Conservation (phyloP, 208 protist species). For the Blechomonas ayalai region DNA sequence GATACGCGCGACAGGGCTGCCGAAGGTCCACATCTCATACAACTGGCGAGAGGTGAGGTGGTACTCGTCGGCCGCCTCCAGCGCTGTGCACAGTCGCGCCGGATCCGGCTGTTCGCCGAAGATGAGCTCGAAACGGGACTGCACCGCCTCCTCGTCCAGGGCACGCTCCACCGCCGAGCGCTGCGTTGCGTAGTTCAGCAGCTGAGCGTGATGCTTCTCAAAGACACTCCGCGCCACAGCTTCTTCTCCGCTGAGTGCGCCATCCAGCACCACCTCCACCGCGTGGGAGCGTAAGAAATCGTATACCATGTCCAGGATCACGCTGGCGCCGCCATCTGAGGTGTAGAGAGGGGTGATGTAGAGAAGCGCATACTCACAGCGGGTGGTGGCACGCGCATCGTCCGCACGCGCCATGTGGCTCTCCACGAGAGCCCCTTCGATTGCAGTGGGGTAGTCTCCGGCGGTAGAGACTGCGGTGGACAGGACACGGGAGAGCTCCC, state of each 20-base stretch:
- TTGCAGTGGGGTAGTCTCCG: not conserved
- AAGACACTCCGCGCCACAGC: slow-evolving; percentile 18
- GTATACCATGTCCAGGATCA: slow-evolving; percentile 1
- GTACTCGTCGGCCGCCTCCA: slow-evolving; percentile 20
- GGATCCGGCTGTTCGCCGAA: slow-evolving; percentile 17
- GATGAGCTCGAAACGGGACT: slow-evolving; percentile 6
- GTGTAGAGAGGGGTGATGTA: slow-evolving; percentile 12
- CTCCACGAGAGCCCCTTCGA: not conserved
- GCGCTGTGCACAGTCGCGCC: slow-evolving; percentile 16
- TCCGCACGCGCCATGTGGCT: too few relatives aligned
- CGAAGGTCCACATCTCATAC: slow-evolving; percentile 22
- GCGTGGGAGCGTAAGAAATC: slow-evolving; percentile 21
- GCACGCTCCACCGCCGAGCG: slow-evolving; percentile 22
- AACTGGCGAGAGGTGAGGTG: slow-evolving; percentile 18
- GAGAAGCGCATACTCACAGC: slow-evolving; percentile 39
- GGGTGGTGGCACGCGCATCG: too few relatives aligned
- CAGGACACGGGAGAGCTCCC: slow-evolving; percentile 1
- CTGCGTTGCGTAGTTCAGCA: slow-evolving; percentile 41
- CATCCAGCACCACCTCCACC: slow-evolving; percentile 15
- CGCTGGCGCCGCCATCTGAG: not conserved
- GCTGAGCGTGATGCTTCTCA: slow-evolving; percentile 21
- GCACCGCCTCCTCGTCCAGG: slow-evolving; percentile 7
- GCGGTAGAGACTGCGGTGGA: not conserved
- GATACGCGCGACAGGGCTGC: slow-evolving; percentile 13
- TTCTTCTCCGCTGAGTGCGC: slow-evolving; percentile 9